Evolutionary conservation across 73 alveolate species (phyloP), one percentile per base, ranked within the genome.

Genomic region (Symbiodinium pilosum): DNA sequence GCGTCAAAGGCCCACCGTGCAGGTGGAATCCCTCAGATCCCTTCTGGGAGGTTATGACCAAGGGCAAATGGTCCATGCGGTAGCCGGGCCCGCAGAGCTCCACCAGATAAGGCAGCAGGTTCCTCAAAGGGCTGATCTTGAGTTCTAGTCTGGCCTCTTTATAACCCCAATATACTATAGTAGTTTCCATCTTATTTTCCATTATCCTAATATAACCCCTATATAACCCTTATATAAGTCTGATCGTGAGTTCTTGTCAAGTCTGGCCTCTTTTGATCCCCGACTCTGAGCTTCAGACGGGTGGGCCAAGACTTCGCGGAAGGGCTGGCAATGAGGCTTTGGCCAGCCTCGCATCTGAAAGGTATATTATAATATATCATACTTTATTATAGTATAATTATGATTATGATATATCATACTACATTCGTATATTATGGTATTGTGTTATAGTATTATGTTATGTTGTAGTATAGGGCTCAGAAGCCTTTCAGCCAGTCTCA

Each of bases 31-130:
- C 98, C 43, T 92, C 98, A 43, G 52, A 26, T 24, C 98, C 98
- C 83, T 92, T 92, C 52, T 73, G 30, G 28, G 88, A 75, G 87
- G 95, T 89, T 43, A 92, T 44, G 83, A 92, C 44, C 77, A 92
- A 36, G 77, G 98, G 98, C 98, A 73, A 38, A 44, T 92, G 98
- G 85, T 92, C 98, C 91, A 92, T 69, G 91, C 98, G 98, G 56
- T 92, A 92, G 40, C 98, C 98, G 16, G 88, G 56, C 41, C 98
- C 92, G 40, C 88, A 73, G 21, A 92, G 83, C 39, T 86, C 83
- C 56, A 69, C 56, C 24, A 92, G 59, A 68, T 92, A 92, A 5
- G 98, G 98, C 54, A 92, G 43, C 64, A 92, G 85, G 2, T 84
- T 52, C 95, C 95, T 89, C 47, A 42, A 21, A 28, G 20, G 34